phyloP scores from a whole-genome alignment of 352 stramenopile genomes.

The Globisporangium yorkense region DNA sequence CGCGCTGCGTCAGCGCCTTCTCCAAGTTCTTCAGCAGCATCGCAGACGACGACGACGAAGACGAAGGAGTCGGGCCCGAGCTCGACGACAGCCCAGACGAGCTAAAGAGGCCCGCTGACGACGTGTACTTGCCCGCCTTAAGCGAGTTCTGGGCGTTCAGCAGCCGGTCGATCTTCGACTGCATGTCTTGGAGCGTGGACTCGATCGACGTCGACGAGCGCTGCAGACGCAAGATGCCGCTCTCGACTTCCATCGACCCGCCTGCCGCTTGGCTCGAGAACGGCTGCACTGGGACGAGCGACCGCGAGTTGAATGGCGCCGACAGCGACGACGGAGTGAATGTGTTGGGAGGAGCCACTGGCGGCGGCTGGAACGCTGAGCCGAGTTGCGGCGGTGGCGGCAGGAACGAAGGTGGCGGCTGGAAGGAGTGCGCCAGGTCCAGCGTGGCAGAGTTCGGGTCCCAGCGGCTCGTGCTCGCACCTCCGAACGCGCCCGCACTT shows the following conservation, averaged over 20 bases:
- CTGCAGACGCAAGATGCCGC: slow-evolving; percentile 58
- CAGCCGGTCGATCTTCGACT: slow-evolving; percentile 78
- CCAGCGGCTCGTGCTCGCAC: slow-evolving; percentile 10
- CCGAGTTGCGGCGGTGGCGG: neutral
- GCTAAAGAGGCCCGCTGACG: slow-evolving; percentile 6
- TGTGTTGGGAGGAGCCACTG: neutral
- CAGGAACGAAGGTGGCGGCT: slow-evolving; percentile 3
- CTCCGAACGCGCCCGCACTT: neutral
- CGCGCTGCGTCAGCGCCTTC: slow-evolving; percentile 59
- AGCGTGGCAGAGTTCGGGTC: neutral
- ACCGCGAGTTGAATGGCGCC: slow-evolving; percentile 9
- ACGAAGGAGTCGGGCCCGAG: slow-evolving; percentile 12
- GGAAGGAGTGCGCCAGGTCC: slow-evolving; percentile 9
- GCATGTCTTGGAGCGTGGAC: slow-evolving; percentile 58
- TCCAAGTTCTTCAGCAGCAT: slow-evolving; percentile 71
- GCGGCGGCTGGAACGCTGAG: neutral
- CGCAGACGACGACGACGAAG: slow-evolving; percentile 21
- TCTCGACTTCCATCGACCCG: slow-evolving; percentile 41
- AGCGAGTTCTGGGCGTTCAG: slow-evolving; percentile 49
- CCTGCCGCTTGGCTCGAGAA: slow-evolving; percentile 20
- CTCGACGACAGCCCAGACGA: slow-evolving; percentile 20
- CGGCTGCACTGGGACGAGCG: slow-evolving; percentile 18
- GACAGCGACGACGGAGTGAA: slow-evolving; percentile 4
- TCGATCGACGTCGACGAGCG: slow-evolving; percentile 78
- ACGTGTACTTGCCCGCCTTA: slow-evolving; percentile 38